Evolutionary conservation across 768 basidiomycete species (phyloP).

Genomic region (Multifurca ochricompacta): DNA sequence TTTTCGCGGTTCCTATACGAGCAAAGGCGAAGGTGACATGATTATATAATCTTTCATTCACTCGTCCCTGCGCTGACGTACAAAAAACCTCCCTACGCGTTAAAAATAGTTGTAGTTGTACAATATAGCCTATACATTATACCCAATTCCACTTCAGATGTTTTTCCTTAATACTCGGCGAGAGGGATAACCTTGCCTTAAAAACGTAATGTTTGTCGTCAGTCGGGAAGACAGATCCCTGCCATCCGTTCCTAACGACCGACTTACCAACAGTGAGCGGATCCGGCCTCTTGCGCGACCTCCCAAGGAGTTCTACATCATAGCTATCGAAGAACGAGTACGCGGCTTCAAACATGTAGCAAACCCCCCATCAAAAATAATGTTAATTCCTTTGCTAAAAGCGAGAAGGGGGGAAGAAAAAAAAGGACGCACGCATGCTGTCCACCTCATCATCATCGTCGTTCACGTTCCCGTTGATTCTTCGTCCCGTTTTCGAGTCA

Average conservation of each 20-base stretch:
- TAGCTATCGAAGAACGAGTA: conserved; percentile 84
- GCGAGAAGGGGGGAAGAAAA: background rate
- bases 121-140: background rate
- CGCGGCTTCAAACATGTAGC: conserved; percentile 38
- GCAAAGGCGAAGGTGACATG: too few species aligned
- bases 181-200: conserved; percentile 23
- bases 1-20: too few species aligned
- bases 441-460: conserved; percentile 42
- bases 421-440: conserved; percentile 50
- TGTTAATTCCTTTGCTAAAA: conserved; percentile 3
- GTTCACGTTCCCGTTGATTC: conserved; percentile 43
- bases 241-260: too few species aligned
- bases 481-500: conserved; percentile 69
- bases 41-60: background rate
- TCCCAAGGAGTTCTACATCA: conserved; percentile 60
- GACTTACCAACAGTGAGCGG: conserved; percentile 53
- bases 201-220: background rate
- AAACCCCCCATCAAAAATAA: too few species aligned
- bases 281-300: conserved; percentile 51
- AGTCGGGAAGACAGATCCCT: background rate
- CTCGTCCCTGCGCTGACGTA: background rate
- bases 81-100: background rate
- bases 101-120: background rate
- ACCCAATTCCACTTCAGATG: background rate
- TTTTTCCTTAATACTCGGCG: conserved; percentile 22